phyloP scores from a whole-genome alignment of 192 early-diverging fungal genomes.

The Martensiomyces pterosporus region DNA sequence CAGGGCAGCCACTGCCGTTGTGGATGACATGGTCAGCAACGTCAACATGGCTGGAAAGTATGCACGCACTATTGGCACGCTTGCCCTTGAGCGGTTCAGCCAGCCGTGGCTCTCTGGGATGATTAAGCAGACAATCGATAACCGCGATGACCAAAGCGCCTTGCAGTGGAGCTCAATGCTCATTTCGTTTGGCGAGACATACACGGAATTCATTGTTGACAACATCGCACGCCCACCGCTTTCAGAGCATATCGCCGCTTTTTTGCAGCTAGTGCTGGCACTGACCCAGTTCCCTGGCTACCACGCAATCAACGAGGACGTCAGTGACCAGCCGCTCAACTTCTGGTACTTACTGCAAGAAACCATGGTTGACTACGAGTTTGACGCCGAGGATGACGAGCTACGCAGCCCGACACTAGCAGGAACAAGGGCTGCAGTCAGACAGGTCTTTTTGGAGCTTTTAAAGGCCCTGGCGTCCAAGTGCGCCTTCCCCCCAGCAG shows the following conservation, averaged over 20 bases:
- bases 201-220: constrained; percentile 31
- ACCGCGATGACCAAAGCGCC: constrained; percentile 13
- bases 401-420: constrained; percentile 2
- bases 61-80: constrained; percentile 25
- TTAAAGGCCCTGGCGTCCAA: constrained; percentile 55
- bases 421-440: constrained; percentile 19
- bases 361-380: constrained; percentile 53
- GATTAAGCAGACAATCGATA: constrained; percentile 10
- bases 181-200: constrained; percentile 41
- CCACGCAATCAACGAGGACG: constrained; percentile 62
- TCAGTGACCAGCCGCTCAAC: constrained; percentile 65
- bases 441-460: constrained; percentile 52
- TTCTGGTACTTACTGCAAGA: constrained; percentile 76
- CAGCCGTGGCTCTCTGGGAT: constrained; percentile 23
- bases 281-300: constrained; percentile 68
- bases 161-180: constrained; percentile 25
- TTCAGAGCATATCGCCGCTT: constrained; percentile 7
- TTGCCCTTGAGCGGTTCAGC: constrained; percentile 15
- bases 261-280: constrained; percentile 52
- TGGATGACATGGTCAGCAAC: constrained; percentile 44
- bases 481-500: constrained; percentile 53
- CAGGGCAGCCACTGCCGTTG: constrained; percentile 23
- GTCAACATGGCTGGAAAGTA: constrained; percentile 22
- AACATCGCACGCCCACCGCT: constrained; percentile 9
- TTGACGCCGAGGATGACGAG: constrained; percentile 19